These are phyloP conservation scores for Chaetomiaceae sp. DNA, from an alignment of 2,329 filamentous ascomycete genomes.

Conservation along the genomic window DNA sequence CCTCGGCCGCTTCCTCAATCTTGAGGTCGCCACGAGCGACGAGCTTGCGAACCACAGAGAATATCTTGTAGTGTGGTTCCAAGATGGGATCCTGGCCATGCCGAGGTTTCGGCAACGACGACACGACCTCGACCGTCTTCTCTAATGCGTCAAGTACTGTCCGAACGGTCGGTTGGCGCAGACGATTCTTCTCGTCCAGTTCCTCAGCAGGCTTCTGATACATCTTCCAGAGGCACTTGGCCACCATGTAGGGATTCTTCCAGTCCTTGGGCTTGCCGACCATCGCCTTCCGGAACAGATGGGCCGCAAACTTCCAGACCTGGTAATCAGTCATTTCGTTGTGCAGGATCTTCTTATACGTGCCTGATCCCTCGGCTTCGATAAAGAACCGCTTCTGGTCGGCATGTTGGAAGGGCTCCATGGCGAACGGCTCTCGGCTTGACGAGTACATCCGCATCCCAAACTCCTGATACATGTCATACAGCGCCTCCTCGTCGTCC, in stretches of 20 bases:
- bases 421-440: slow-evolving; percentile 57
- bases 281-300: slow-evolving; percentile 53
- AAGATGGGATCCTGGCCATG: slow-evolving; percentile 69
- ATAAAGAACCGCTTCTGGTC: slow-evolving; percentile 56
- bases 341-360: slow-evolving; percentile 49
- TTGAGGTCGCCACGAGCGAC: slow-evolving; percentile 51
- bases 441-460: slow-evolving; percentile 59
- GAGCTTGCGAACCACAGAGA: slow-evolving; percentile 77
- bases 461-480: slow-evolving; percentile 57
- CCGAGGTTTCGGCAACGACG: slow-evolving; percentile 49
- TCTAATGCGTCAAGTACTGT: slow-evolving; percentile 47
- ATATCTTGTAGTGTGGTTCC: slow-evolving; percentile 89
- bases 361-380: slow-evolving; percentile 44
- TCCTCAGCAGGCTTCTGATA: slow-evolving; percentile 45
- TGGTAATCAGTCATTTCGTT: slow-evolving; percentile 55
- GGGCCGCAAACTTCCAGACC: slow-evolving; percentile 57
- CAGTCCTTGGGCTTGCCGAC: slow-evolving; percentile 50
- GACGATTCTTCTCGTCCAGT: slow-evolving; percentile 41
- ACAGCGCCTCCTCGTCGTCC: slow-evolving; percentile 48
- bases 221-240: slow-evolving; percentile 62
- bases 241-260: slow-evolving; percentile 58
- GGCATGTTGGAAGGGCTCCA: slow-evolving; percentile 55
- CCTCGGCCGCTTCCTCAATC: slow-evolving; percentile 44
- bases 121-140: slow-evolving; percentile 46
- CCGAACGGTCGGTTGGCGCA: slow-evolving; percentile 35